These are phyloP conservation scores for Eimeria nieschulzi DNA, from an alignment of 169 alveolate genomes.

Conservation along the genomic window DNA sequence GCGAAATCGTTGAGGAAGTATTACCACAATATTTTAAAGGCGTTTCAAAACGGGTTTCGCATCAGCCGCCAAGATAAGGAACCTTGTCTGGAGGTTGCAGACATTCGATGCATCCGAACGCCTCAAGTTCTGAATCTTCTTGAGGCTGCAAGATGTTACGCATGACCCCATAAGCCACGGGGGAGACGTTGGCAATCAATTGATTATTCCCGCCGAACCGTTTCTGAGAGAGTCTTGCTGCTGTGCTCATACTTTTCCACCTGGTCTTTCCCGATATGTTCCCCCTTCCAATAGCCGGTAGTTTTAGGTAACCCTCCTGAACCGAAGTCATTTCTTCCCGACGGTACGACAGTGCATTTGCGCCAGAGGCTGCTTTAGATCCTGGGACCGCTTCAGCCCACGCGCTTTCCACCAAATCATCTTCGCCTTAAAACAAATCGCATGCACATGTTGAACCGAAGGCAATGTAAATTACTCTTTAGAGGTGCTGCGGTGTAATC, in stretches of 20 bases:
- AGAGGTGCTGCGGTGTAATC: no score
- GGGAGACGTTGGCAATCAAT: conserved; percentile 50
- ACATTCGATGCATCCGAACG: conserved; percentile 67
- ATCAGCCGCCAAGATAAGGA: conserved; percentile 44
- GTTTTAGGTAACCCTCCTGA: conserved; percentile 35
- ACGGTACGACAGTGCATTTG: not conserved
- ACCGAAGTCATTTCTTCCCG: conserved; percentile 30
- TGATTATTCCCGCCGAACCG: conserved; percentile 63
- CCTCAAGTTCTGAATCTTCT: conserved; percentile 54
- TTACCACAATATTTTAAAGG: no score
- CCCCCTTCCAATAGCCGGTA: conserved; percentile 53
- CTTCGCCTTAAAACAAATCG: conserved; percentile 25
- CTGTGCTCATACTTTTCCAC: conserved; percentile 64
- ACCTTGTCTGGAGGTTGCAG: conserved; percentile 63
- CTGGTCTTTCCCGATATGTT: conserved; percentile 53
- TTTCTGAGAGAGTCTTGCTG: conserved; percentile 59
- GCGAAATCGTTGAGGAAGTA: no score
- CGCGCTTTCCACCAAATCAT: conserved; percentile 20
- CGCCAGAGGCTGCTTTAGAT: not conserved
- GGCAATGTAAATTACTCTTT: no score
- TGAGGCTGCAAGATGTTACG: conserved; percentile 30
- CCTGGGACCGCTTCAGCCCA: conserved; percentile 19
- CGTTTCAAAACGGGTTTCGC: no score
- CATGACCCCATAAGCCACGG: conserved; percentile 61
- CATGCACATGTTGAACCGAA: conserved; percentile 7